These are phyloP conservation scores for Diaporthe sp. DNA, from an alignment of 2,329 filamentous ascomycete genomes.

Conservation along the genomic window DNA sequence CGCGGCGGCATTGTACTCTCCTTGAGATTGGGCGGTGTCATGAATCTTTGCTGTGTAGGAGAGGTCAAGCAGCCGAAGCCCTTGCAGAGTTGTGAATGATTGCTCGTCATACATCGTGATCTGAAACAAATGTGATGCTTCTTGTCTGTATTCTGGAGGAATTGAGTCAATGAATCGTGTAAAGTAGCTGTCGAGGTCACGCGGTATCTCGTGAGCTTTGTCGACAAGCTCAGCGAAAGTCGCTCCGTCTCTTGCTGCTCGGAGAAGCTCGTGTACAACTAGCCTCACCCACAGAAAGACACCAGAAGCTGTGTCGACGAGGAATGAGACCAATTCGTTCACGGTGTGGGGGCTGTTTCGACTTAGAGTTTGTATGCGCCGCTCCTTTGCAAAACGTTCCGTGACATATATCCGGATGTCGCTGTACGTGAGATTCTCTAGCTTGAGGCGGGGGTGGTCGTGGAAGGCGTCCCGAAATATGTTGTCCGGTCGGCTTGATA, in stretches of 20 bases:
- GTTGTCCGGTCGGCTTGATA: background rate
- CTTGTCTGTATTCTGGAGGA: background rate
- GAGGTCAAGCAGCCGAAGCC: background rate
- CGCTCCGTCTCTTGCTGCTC: background rate
- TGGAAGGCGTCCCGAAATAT: background rate
- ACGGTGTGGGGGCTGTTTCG: background rate
- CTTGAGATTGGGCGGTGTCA: too few species aligned
- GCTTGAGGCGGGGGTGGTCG: background rate
- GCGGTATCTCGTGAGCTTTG: background rate
- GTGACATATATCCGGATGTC: background rate
- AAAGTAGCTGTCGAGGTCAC: background rate
- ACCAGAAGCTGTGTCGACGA: background rate
- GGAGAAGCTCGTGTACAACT: background rate
- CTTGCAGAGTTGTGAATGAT: background rate
- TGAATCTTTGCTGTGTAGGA: background rate
- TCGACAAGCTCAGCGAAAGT: background rate
- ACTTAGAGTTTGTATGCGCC: background rate
- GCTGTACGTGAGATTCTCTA: background rate
- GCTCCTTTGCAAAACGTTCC: background rate
- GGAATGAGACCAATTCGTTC: background rate
- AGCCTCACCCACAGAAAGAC: slow-evolving; percentile 2
- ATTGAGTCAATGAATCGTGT: background rate
- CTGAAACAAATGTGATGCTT: background rate
- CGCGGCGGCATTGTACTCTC: too few species aligned
- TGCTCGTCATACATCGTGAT: background rate